phyloP scores from a whole-genome alignment of 2,329 filamentous ascomycete species.

The Colletotrichum camelliae region DNA sequence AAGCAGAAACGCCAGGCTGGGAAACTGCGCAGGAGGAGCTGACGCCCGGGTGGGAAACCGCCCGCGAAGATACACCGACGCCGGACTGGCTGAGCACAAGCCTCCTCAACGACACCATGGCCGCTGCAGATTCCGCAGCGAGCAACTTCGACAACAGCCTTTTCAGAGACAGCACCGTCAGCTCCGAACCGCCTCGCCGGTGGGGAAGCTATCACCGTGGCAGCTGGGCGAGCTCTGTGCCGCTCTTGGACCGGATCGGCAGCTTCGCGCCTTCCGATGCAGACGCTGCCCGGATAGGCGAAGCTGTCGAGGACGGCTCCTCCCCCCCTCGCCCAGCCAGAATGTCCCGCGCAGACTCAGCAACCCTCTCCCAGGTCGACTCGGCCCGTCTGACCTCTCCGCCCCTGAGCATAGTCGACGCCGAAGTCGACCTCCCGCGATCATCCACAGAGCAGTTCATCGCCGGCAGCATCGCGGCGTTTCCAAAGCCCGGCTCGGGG shows the following conservation, averaged over 20 bases:
- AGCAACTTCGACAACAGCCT: neutral
- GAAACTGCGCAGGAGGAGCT: slow-evolving; percentile 9
- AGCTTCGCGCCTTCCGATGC: slow-evolving; percentile 21
- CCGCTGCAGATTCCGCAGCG: neutral
- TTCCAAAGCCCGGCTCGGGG: neutral
- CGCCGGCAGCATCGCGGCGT: slow-evolving; percentile 4
- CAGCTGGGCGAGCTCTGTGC: slow-evolving; percentile 24
- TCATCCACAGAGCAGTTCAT: neutral
- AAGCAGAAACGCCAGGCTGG: slow-evolving; percentile 7
- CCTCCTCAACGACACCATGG: neutral
- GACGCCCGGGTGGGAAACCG: slow-evolving; percentile 9
- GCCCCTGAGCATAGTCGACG: neutral
- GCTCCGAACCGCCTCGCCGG: slow-evolving; percentile 16
- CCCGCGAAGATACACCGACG: neutral
- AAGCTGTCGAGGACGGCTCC: neutral
- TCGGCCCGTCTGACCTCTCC: slow-evolving; percentile 13
- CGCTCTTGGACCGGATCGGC: slow-evolving; percentile 21
- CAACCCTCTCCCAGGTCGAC: slow-evolving; percentile 17
- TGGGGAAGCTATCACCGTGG: slow-evolving; percentile 18
- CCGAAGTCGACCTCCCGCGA: neutral
- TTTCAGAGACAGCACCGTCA: slow-evolving; percentile 12
- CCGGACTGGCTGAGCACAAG: slow-evolving; percentile 1
- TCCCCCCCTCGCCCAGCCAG: neutral
- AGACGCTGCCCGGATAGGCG: neutral
- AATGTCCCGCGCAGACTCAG: slow-evolving; percentile 17